Percentiles rank a stretch among this genome's conserved stretches.
Conservation (phyloP, 805 yeast species). For the Yarrowia deformans region DNA sequence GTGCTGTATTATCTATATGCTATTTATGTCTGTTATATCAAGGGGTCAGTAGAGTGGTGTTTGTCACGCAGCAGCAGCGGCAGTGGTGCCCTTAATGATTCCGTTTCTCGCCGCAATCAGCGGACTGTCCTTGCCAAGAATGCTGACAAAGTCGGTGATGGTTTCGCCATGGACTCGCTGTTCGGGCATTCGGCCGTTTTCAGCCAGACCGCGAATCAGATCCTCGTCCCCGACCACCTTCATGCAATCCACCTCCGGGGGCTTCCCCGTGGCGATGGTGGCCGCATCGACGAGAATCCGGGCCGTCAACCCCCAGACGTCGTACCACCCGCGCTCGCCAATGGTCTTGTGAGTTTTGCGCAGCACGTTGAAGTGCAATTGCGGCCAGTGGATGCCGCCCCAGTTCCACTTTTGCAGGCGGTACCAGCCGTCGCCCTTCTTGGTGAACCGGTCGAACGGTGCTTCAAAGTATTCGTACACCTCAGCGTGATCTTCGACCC, state of each 20-base stretch:
- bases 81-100: slow-evolving; percentile 12
- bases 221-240: slow-evolving; percentile 48
- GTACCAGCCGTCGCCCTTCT: slow-evolving; percentile 43
- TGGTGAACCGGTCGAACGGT: slow-evolving; percentile 45
- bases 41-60: neutral
- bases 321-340: slow-evolving; percentile 48
- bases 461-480: slow-evolving; percentile 49
- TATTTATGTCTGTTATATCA: slow-evolving; percentile 2
- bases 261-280: slow-evolving; percentile 47
- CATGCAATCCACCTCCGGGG: slow-evolving; percentile 50
- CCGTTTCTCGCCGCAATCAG: slow-evolving; percentile 40
- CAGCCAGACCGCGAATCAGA: slow-evolving; percentile 44
- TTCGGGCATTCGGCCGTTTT: slow-evolving; percentile 43
- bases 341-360: slow-evolving; percentile 44
- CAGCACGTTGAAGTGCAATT: slow-evolving; percentile 48
- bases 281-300: slow-evolving; percentile 54
- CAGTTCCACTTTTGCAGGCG: slow-evolving; percentile 47
- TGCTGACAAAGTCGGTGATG: slow-evolving; percentile 42
- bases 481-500: slow-evolving; percentile 44
- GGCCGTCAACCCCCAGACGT: slow-evolving; percentile 56
- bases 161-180: slow-evolving; percentile 42
- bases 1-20: slow-evolving; percentile 11
- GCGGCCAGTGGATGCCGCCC: slow-evolving; percentile 50
- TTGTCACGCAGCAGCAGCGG: slow-evolving; percentile 1
- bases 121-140: slow-evolving; percentile 44